Base-by-base conservation (phyloP, 352 stramenopile species). In the Pythium dissotocum region DNA sequence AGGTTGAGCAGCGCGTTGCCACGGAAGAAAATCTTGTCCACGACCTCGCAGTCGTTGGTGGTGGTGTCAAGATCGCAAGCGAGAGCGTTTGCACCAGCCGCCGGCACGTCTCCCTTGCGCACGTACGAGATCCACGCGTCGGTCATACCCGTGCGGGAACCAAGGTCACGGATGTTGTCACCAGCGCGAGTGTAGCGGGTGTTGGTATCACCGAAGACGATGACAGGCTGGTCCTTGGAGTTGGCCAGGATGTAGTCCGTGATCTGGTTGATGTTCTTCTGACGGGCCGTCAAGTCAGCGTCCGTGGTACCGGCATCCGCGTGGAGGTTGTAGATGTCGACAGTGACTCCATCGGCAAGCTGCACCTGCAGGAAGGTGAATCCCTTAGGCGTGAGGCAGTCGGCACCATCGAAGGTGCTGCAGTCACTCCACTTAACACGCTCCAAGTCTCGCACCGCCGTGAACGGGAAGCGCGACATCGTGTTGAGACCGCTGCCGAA, bases 11-110 rank as follows among this genome's bases (percentile, higher is more conserved):
- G 26, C 8, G 44, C 40, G 69, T 78, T 82, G 48, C 79, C 69
- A 32, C 79, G 77, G 67, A 76, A 87, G 60, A 87, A 72, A 69
- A 87, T 84, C 72, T 87, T 87, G 75, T 84, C 79, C 24, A 87
- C 79, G 48, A 87, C 79, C 54, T 87, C 79, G 48, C 79, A 87
- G 44, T 73, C 59, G 55, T 81, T 75, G 16, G 67, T 77, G 52
- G 81, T 78, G 33, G 67, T 73, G 5, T 59, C 67, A 2, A 64
- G 59, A 21, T 77, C 72, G 24, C 79, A 87, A 48, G 70, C 60
- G 16, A 87, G 63, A 12, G 79, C 77, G 13, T 76, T 68, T 0
- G 75, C 73, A 12, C 77, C 79, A n/a, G 77, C 72, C 2, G 66
- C 61, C 0, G 77, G 77, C 2, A 66, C 32, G 4, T 63, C 32